Evolutionary conservation across 148 eudicot genomes (phyloP), one percentile per base, ranked within the genome.

Genomic region (Vaccinium vitisidaea): DNA sequence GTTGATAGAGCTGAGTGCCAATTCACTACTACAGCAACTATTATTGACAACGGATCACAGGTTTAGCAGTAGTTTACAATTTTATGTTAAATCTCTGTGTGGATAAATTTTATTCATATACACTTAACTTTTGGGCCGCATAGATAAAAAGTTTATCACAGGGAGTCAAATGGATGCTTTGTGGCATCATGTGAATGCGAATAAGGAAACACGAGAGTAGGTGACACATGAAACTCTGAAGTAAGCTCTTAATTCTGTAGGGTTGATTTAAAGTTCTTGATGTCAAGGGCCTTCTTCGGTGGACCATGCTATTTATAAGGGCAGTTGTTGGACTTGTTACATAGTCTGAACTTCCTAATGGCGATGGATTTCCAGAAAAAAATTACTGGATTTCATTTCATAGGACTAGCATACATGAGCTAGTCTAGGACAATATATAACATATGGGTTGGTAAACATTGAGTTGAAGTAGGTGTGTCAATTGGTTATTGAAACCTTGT

Each of bases 1-100:
- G 95, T 90, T 82, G 98, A 96, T 89, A 91, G 97, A 90, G 98
- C 99, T 21, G 98, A 94, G 84, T 96, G 99, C 83, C 99, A 96
- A 75, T 96, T 96, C 83, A 94, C 95, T 81, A 96, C 98, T n/a
- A 96, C 95, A 75, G 94, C 97, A 83, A 96, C 98, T 80, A 88
- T 89, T 84, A 83, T 93, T 56, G 99, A 96, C 80, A 94, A 94
- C 81, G 99, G 99, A 87, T 90, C 99, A 84, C 97, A 96, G 98
- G 99, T 96, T 84, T 75, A 36, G 25, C 58, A 12, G 82, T 10
- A 43, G 48, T 77, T 67, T 21, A 12, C 21, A n/a, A 76, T 85
- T 36, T 27, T 12, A 69, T 25, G 27, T 25, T 67, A 27, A 27
- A 36, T 69, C 27, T 69, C 74, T 12, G 36, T 0, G 16, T 69